These are phyloP conservation scores for Mycena galericulata DNA, from an alignment of 768 basidiomycete genomes.

Conservation along the genomic window DNA sequence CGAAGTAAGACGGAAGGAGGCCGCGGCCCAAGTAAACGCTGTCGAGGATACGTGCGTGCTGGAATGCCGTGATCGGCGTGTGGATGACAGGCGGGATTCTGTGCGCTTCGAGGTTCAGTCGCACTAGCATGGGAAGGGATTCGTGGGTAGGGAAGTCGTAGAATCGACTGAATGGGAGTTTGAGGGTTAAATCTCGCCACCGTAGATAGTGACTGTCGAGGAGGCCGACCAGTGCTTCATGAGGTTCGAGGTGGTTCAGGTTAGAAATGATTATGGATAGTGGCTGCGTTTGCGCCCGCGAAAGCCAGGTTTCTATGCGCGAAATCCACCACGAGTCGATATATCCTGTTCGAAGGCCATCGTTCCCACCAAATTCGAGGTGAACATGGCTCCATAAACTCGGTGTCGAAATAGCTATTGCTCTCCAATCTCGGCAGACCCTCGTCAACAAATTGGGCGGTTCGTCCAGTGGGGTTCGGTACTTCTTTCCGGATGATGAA, in stretches of 20 bases:
- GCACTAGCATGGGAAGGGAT: constrained; percentile 5
- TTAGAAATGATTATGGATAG: constrained; percentile 13
- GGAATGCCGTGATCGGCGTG: constrained; percentile 5
- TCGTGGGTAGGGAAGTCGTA: background rate
- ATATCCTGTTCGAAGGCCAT: background rate
- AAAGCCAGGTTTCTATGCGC: constrained; percentile 12
- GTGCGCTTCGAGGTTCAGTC: constrained; percentile 10
- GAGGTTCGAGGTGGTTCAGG: background rate
- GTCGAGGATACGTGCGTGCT: constrained; percentile 10
- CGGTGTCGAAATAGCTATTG: constrained; percentile 11
- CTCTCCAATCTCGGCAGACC: constrained; percentile 22
- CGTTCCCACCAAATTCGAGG: constrained; percentile 1
- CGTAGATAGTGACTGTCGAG: constrained; percentile 10
- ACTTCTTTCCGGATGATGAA: background rate
- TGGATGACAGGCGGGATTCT: background rate
- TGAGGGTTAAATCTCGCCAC: constrained; percentile 9
- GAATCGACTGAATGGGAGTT: constrained; percentile 19
- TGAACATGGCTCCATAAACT: constrained; percentile 9
- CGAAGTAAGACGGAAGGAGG: background rate
- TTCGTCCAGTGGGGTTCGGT: background rate
- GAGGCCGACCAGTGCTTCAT: constrained; percentile 3
- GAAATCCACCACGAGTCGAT: constrained; percentile 20
- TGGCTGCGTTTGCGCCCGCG: constrained; percentile 11
- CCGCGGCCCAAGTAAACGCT: background rate
- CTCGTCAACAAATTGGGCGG: constrained; percentile 2